Percentiles rank a stretch among this genome's conserved stretches.
Conservation (phyloP, 345 rosid species). For the Salix suchowensis region DNA sequence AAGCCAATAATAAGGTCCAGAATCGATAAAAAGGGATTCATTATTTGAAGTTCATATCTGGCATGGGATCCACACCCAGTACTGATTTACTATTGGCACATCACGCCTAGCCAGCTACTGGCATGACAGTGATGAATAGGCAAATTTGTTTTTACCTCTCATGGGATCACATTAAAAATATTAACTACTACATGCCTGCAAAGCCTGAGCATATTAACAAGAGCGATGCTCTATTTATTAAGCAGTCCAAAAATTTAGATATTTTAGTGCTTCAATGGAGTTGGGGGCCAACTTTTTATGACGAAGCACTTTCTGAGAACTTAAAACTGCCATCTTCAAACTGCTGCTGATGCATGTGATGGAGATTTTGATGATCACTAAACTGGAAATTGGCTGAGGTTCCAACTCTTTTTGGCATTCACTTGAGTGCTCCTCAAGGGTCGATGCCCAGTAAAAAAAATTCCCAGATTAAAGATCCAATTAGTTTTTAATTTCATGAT, state of each 20-base stretch:
- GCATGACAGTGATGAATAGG: neutral
- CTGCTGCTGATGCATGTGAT: no score
- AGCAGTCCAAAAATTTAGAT: neutral
- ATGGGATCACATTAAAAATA: neutral
- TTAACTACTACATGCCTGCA: neutral
- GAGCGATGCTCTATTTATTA: neutral
- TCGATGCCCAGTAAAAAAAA: no score
- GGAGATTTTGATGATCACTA: no score
- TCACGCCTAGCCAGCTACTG: neutral
- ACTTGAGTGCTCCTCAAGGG: no score
- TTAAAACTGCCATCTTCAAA: no score
- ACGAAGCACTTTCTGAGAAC: neutral
- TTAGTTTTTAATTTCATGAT: no score
- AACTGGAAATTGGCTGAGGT: no score
- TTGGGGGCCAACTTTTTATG: neutral
- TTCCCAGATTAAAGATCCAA: no score
- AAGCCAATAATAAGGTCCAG: neutral
- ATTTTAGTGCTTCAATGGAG: neutral
- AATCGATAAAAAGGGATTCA: neutral
- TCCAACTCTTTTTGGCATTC: no score
- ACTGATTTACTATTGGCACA: neutral
- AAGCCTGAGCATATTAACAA: neutral
- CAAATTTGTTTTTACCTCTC: neutral
- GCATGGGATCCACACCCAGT: slow-evolving; percentile 21
- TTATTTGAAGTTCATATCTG: neutral